These are phyloP conservation scores for Fistulifera pelliculosa DNA, from an alignment of 108 stramenopile species.

Conservation along the genomic window DNA sequence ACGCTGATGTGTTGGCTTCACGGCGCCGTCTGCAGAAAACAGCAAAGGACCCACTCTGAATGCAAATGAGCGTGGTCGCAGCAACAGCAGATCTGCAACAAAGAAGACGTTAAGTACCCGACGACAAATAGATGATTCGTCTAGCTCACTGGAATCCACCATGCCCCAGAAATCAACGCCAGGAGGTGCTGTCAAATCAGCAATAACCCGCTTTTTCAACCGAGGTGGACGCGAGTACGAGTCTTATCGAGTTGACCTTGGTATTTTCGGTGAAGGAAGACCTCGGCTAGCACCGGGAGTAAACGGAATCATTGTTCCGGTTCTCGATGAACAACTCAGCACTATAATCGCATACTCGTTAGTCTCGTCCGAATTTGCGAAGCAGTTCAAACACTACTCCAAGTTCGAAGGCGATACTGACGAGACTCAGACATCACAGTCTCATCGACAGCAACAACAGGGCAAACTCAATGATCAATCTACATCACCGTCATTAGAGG, in stretches of 20 bases:
- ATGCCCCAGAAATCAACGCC: slow-evolving; percentile 6
- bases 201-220: slow-evolving; percentile 82
- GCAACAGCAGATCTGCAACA: slow-evolving; percentile 12
- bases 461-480: slow-evolving; percentile 9
- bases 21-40: slow-evolving; percentile 51
- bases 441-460: too few species aligned
- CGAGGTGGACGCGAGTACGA: slow-evolving; percentile 75
- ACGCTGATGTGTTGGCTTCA: slow-evolving; percentile 84
- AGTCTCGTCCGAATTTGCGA: slow-evolving; percentile 72
- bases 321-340: slow-evolving; percentile 87
- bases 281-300: slow-evolving; percentile 83
- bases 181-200: slow-evolving; percentile 80
- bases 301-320: slow-evolving; percentile 84
- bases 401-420: too few species aligned
- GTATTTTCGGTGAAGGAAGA: slow-evolving; percentile 81
- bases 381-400: slow-evolving; percentile 59
- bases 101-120: slow-evolving; percentile 31
- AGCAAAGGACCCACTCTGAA: slow-evolving; percentile 5
- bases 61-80: slow-evolving; percentile 1
- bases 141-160: not conserved
- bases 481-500: slow-evolving; percentile 13
- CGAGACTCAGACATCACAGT: too few species aligned
- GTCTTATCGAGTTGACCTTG: slow-evolving; percentile 81
- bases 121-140: slow-evolving; percentile 3
- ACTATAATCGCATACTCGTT: slow-evolving; percentile 92